Evolutionary conservation across 2,329 filamentous ascomycete genomes (phyloP), one percentile per base, ranked within the genome.

Genomic region (Didymella keratinophila): DNA sequence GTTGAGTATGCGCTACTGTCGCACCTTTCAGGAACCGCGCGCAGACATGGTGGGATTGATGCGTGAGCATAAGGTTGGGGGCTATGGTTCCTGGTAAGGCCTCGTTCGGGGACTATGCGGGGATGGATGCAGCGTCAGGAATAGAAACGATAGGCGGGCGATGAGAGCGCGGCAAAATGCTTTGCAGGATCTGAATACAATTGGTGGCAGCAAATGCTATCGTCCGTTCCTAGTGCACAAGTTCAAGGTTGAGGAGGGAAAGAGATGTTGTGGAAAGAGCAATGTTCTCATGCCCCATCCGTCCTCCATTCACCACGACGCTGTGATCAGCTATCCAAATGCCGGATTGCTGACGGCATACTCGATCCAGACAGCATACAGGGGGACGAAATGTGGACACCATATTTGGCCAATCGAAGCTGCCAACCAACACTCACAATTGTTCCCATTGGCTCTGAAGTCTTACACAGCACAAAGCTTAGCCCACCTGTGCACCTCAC

Each of bases 51-150:
- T 46, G 32, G 39, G 49, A 53, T 44, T 45, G 56, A n/a, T 30
- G 37, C 28, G 37, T 25, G 39, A 21, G 48, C 6, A 30, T 36
- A 23, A 32, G 39, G 30, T 23, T 36, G 47, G 39, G 51, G 56
- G 56, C 56, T 54, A 34, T 49, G 46, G 32, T 50, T 46, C 32
- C 21, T 44, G 46, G 32, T 50, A 21, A 54, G 52, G 56, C 51
- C 51, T 55, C 41, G 16, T 46, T 59, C 56, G 56, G 56, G 56
- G 51, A 59, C 50, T 45, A 28, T 46, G 56, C 46, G 56, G 56
- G 55, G 41, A 45, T 50, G 20, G 10, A 45, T 36, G 21, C 5
- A 20, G 27, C 21, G 39, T 30, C 54, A 57, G 41, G 39, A 59
- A 59, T 54, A 59, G 56, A 41, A 59, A 52, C 51, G 34, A 45